A percentile compares a stretch with the other conserved stretches of the same genome.
Conservation (phyloP, 176 grass and related monocot species). For the Eleusine coracana region DNA sequence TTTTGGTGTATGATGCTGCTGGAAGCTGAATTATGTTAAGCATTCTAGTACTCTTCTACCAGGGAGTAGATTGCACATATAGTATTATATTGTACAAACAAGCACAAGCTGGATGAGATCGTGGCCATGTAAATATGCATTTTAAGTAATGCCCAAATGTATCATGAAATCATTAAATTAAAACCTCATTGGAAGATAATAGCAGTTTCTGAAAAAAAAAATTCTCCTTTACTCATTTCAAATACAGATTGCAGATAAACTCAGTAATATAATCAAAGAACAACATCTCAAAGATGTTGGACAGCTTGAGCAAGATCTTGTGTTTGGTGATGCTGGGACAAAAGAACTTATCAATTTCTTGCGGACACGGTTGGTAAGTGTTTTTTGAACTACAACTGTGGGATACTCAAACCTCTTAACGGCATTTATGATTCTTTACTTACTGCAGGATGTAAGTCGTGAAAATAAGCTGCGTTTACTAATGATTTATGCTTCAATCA, state of each 20-base stretch:
- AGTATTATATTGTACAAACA: background rate
- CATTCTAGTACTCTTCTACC: background rate
- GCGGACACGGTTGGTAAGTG: constrained; percentile 58
- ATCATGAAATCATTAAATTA: background rate
- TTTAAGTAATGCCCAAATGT: background rate
- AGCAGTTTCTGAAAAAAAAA: background rate
- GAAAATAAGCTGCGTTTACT: constrained; percentile 78
- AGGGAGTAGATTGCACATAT: background rate
- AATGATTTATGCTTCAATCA: constrained; percentile 69
- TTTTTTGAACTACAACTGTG: constrained; percentile 33
- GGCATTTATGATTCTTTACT: constrained; percentile 28
- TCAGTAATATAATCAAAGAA: constrained; percentile 67
- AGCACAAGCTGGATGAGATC: background rate
- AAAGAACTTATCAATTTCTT: constrained; percentile 86
- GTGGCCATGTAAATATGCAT: background rate
- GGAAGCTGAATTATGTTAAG: background rate
- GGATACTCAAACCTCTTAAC: background rate
- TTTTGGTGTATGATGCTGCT: background rate
- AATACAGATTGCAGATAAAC: constrained; percentile 77
- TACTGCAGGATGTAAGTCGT: constrained; percentile 63
- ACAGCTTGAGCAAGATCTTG: constrained; percentile 80
- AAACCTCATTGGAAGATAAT: background rate
- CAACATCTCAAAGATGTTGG: constrained; percentile 73
- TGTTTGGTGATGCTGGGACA: constrained; percentile 79
- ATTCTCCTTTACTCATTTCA: constrained; percentile 32